Conservation (phyloP, 306 rosid genomes). For the Glycine tomentella region DNA sequence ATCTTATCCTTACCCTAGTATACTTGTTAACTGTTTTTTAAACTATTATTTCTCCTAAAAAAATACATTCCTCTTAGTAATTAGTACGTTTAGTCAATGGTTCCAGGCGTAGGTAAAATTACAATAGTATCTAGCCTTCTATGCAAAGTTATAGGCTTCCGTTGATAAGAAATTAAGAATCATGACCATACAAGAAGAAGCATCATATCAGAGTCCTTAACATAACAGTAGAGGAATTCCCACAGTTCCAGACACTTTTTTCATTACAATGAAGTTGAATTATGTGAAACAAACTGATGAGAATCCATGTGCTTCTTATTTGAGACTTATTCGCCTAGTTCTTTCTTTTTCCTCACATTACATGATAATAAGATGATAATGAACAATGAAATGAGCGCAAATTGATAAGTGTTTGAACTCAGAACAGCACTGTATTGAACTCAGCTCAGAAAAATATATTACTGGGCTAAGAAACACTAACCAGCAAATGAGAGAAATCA, state of each 20-base stretch:
- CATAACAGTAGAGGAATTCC: conserved; percentile 15
- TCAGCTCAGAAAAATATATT: too few species aligned
- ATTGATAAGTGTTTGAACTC: too few species aligned
- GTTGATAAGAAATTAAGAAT: conserved; percentile 14
- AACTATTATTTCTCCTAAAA: not conserved
- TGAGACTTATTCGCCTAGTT: conserved; percentile 6
- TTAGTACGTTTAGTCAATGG: conserved; percentile 11
- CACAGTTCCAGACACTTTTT: conserved; percentile 1
- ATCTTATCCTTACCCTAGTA: not conserved
- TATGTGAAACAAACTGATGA: conserved; percentile 10
- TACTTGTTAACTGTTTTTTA: not conserved
- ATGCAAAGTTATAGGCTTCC: not conserved
- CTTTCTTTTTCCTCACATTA: conserved; percentile 25
- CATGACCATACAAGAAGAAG: conserved; percentile 27
- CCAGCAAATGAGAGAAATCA: too few species aligned
- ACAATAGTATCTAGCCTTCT: not conserved
- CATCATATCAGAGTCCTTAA: conserved; percentile 14
- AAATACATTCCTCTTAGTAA: not conserved
- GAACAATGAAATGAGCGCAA: conserved; percentile 15
- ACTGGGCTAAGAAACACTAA: too few species aligned
- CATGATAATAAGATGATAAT: conserved; percentile 9
- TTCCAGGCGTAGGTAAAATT: conserved; percentile 23
- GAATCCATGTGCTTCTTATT: conserved; percentile 21
- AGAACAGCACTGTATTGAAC: too few species aligned
- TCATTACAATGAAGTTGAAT: conserved; percentile 27